Percentiles rank a stretch among this genome's conserved stretches.
Evolutionary conservation across 2,329 filamentous ascomycete genomes (phyloP).

Genomic region (Penicillium concentricum): DNA sequence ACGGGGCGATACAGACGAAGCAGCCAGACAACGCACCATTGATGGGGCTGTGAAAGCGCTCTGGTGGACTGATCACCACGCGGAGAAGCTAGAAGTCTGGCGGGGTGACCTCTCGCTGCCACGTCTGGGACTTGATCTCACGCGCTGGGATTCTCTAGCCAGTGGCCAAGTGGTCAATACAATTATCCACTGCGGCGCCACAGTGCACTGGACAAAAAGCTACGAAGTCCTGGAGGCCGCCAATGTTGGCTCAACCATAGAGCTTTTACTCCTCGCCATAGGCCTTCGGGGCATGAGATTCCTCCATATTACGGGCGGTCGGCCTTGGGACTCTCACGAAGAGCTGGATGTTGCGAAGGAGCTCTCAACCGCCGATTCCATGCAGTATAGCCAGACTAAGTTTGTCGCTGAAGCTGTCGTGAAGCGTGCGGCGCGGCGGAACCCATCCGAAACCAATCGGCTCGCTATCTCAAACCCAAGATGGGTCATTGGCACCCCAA

Average conservation of each 20-base stretch:
- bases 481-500: conserved; percentile 12
- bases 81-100: conserved; percentile 22
- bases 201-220: not conserved
- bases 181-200: not conserved
- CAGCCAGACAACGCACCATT: not conserved
- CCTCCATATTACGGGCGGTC: not conserved
- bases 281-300: not conserved
- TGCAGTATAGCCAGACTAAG: not conserved
- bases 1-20: conserved; percentile 1
- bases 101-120: conserved; percentile 17
- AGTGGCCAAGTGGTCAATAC: not conserved
- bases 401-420: not conserved
- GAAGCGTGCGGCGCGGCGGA: not conserved
- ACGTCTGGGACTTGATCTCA: not conserved
- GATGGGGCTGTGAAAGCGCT: conserved; percentile 11
- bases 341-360: not conserved
- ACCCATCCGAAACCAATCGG: not conserved
- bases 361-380: not conserved
- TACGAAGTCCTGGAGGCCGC: not conserved
- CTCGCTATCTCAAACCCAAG: conserved; percentile 16
- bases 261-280: not conserved
- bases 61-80: conserved; percentile 20
- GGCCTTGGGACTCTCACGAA: not conserved
- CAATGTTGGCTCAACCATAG: not conserved
- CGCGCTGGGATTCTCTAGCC: not conserved